A percentile compares a stretch with the other conserved stretches of the same genome.
Evolutionary conservation across 352 stramenopile genomes (phyloP).

Genomic region (Pythium phragmiticola): DNA sequence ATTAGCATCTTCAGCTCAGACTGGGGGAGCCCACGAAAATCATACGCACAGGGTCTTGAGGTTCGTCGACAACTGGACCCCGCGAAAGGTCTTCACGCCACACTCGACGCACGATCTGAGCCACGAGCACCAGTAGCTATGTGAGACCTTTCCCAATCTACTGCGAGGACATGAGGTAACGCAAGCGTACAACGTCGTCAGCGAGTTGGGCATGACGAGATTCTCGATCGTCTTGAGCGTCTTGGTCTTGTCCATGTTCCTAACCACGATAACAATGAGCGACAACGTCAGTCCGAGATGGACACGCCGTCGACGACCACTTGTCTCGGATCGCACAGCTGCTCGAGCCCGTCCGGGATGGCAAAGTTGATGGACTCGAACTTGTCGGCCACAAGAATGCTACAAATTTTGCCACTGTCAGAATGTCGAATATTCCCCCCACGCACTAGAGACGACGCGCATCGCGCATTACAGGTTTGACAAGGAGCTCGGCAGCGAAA

Average conservation of each 20-base stretch:
- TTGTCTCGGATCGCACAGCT: slow-evolving; percentile 16
- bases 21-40: not conserved
- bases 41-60: slow-evolving; percentile 18
- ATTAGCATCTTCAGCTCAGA: not conserved
- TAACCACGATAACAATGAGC: too few relatives aligned
- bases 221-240: slow-evolving; percentile 9
- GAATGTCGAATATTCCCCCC: not conserved
- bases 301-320: too few relatives aligned
- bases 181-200: slow-evolving; percentile 5
- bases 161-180: too few relatives aligned
- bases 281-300: too few relatives aligned
- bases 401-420: not conserved
- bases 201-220: slow-evolving; percentile 21
- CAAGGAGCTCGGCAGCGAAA: slow-evolving; percentile 8
- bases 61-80: slow-evolving; percentile 20
- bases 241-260: not conserved
- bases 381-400: not conserved
- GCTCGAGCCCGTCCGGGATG: slow-evolving; percentile 7
- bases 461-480: not conserved
- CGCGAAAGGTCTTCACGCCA: slow-evolving; percentile 7
- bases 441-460: not conserved
- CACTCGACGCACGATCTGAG: slow-evolving; percentile 4
- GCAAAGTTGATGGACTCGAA: slow-evolving; percentile 19
- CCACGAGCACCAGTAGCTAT: too few relatives aligned
- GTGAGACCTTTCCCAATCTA: too few relatives aligned